phyloP scores from a whole-genome alignment of 768 basidiomycete species.

The Cystobasidium ongulense region DNA sequence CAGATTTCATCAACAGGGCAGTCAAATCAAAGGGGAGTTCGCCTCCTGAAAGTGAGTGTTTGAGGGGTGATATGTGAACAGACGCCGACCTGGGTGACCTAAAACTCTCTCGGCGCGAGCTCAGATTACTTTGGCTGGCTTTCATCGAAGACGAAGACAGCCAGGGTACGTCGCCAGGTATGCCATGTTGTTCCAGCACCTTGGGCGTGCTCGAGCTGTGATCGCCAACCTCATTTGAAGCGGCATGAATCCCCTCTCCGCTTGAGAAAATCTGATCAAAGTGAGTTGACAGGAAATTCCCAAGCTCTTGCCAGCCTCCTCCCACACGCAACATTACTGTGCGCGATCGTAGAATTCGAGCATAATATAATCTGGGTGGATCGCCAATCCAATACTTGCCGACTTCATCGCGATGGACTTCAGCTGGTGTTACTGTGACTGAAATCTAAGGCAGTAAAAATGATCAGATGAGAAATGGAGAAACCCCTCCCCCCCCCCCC shows the following conservation, averaged over 20 bases:
- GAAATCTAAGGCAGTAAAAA: slow-evolving; percentile 37
- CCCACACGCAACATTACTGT: slow-evolving; percentile 34
- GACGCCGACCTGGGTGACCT: not conserved
- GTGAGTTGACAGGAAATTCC: slow-evolving; percentile 14
- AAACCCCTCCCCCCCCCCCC: no score
- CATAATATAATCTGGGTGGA: slow-evolving; percentile 72
- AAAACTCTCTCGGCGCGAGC: not conserved
- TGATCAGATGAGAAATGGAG: not conserved
- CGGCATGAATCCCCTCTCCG: not conserved
- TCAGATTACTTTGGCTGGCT: not conserved
- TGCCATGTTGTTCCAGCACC: not conserved
- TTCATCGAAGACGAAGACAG: not conserved
- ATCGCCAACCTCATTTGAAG: not conserved
- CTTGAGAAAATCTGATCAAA: not conserved
- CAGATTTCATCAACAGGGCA: not conserved
- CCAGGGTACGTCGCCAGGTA: not conserved
- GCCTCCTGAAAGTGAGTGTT: not conserved
- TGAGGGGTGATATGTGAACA: not conserved
- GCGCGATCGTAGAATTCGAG: slow-evolving; percentile 54
- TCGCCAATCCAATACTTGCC: slow-evolving; percentile 96
- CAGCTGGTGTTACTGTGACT: slow-evolving; percentile 43
- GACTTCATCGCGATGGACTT: slow-evolving; percentile 47
- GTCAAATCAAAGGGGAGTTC: not conserved
- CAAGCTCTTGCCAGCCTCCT: slow-evolving; percentile 85
- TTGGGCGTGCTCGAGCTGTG: not conserved